Conservation (phyloP, 169 alveolate genomes). For the Fabrea salina region DNA sequence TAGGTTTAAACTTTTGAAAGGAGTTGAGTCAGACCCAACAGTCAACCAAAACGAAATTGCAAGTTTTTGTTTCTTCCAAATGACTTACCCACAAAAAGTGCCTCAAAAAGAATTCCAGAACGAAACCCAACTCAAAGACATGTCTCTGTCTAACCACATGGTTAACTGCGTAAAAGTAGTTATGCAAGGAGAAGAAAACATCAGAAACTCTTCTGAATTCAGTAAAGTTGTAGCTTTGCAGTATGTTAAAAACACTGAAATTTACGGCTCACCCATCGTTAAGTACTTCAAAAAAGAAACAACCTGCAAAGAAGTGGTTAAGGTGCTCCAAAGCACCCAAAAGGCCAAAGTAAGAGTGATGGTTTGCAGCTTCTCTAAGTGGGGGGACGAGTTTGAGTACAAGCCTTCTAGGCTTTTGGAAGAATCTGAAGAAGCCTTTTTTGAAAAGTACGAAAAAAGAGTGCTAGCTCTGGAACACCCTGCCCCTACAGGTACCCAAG, state of each 20-base stretch:
- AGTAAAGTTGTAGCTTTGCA: not conserved
- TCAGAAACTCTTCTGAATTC: not conserved
- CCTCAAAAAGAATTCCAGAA: not conserved
- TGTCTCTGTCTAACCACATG: not conserved
- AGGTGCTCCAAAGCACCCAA: not conserved
- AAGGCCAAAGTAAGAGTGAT: not conserved
- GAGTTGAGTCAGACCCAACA: not conserved
- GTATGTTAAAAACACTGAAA: not conserved
- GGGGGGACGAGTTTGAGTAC: not conserved
- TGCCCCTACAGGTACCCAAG: no score
- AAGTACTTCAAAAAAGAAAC: not conserved
- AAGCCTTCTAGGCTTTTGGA: constrained; percentile 18
- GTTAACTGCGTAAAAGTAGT: not conserved
- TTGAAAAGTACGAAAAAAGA: not conserved
- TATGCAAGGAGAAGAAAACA: not conserved
- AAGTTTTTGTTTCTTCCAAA: not conserved
- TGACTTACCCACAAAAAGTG: not conserved
- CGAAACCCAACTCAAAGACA: not conserved
- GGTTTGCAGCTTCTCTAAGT: not conserved
- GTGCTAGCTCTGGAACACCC: not conserved
- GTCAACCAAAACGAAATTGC: not conserved
- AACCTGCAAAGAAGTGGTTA: not conserved
- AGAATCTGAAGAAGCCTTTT: constrained; percentile 8
- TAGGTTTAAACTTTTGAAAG: not conserved
- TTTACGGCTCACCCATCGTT: not conserved